Conservation (phyloP, 352 stramenopile species). For the Plasmopara viticola region DNA sequence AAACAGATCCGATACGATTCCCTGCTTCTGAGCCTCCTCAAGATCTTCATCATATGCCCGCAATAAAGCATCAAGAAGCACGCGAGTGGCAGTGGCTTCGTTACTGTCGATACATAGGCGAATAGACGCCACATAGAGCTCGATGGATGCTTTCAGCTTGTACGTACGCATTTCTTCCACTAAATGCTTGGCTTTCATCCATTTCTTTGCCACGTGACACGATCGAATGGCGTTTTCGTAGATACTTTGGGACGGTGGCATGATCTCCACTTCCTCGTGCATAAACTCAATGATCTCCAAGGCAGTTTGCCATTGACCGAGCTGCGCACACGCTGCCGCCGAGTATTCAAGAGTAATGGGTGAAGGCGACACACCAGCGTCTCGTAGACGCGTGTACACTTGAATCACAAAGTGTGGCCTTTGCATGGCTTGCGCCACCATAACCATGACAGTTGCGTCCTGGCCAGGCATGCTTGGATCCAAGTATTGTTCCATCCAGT, state of each 20-base stretch:
- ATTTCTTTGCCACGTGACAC: constrained; percentile 47
- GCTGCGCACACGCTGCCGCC: constrained; percentile 44
- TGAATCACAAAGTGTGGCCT: constrained; percentile 47
- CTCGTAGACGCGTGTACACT: constrained; percentile 52
- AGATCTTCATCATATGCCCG: constrained; percentile 33
- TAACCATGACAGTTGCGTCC: constrained; percentile 72
- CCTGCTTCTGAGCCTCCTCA: constrained; percentile 28
- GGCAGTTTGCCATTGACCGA: constrained; percentile 46
- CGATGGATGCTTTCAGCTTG: constrained; percentile 41
- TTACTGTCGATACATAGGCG: constrained; percentile 39
- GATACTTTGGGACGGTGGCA: constrained; percentile 57
- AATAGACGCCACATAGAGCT: constrained; percentile 47
- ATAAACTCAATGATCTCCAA: constrained; percentile 66
- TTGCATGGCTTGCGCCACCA: constrained; percentile 59
- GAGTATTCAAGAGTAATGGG: constrained; percentile 66
- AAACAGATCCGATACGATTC: constrained; percentile 39
- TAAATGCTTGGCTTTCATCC: constrained; percentile 65
- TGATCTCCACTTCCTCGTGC: constrained; percentile 58
- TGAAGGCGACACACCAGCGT: constrained; percentile 51
- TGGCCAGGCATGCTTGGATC: constrained; percentile 61
- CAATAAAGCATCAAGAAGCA: constrained; percentile 42
- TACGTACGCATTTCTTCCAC: constrained; percentile 57
- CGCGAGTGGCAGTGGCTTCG: constrained; percentile 48
- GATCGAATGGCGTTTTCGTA: constrained; percentile 68
- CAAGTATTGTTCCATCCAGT: constrained; percentile 54